A percentile compares a stretch with the other conserved stretches of the same genome.
phyloP scores from a whole-genome alignment of 164 flowering plant genomes.

The Stephania yunnanensis region DNA sequence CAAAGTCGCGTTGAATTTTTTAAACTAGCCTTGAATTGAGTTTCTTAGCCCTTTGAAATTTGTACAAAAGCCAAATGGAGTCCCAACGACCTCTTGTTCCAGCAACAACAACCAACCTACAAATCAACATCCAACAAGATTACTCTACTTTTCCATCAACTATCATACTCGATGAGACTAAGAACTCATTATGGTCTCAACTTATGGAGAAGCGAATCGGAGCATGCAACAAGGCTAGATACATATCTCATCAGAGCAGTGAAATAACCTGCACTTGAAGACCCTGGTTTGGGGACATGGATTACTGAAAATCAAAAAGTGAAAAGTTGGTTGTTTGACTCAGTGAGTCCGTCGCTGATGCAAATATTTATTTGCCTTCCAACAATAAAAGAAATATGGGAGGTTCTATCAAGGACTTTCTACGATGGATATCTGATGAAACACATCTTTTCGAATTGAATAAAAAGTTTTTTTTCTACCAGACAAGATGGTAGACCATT shows the following conservation, averaged over 20 bases:
- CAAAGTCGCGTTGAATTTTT: no score
- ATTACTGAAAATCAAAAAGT: background rate
- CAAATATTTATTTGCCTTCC: constrained; percentile 8
- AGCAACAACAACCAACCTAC: background rate
- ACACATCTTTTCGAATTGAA: constrained; percentile 6
- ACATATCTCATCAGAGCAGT: no score
- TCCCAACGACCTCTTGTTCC: no score
- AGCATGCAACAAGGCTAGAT: no score
- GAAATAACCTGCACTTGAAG: no score
- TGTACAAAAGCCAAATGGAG: no score
- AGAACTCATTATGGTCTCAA: background rate
- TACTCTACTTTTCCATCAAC: background rate
- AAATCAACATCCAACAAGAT: background rate
- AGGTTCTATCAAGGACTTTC: background rate
- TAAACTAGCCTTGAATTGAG: no score
- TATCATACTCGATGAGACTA: background rate
- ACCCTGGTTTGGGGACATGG: background rate
- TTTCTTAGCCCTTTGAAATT: no score
- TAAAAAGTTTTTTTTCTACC: background rate
- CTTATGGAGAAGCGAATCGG: background rate
- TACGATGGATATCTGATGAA: constrained; percentile 5
- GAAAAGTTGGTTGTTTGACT: constrained; percentile 7
- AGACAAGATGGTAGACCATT: constrained; percentile 2
- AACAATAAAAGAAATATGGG: constrained; percentile 7
- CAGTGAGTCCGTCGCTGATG: constrained; percentile 2